Percentiles rank a stretch among this genome's conserved stretches.
Evolutionary conservation across 1,284 basidiomycete species (phyloP).

Genomic region (Papiliotrema flavescens): DNA sequence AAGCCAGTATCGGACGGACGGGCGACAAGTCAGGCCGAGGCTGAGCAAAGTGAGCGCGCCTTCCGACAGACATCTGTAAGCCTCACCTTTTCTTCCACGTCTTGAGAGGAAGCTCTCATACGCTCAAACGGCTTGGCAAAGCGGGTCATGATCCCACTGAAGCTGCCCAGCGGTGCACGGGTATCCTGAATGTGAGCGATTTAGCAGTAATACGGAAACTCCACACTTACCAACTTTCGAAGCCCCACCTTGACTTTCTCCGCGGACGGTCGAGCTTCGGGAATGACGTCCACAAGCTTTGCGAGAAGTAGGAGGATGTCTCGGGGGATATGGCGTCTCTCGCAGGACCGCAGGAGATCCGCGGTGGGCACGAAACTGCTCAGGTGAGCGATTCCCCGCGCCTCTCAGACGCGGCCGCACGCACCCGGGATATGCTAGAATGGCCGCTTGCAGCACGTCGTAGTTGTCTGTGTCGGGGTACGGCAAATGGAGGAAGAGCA

Average conservation of each 20-base stretch:
- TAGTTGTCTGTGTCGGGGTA: slow-evolving; percentile 64
- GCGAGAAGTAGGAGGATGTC: slow-evolving; percentile 69
- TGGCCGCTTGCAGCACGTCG: slow-evolving; percentile 65
- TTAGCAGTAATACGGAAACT: neutral
- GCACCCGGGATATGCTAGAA: slow-evolving; percentile 69
- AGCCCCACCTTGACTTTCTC: slow-evolving; percentile 57
- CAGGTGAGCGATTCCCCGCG: neutral
- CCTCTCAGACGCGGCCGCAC: slow-evolving; percentile 15
- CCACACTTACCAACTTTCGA: slow-evolving; percentile 17
- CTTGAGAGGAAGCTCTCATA: neutral
- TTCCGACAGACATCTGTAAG: neutral
- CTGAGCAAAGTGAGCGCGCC: neutral
- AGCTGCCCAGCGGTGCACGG: neutral
- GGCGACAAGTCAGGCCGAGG: neutral
- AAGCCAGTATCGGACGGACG: slow-evolving; percentile 1
- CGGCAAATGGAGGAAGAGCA: slow-evolving; percentile 80
- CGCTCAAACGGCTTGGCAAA: neutral
- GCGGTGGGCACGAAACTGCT: slow-evolving; percentile 60
- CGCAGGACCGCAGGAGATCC: slow-evolving; percentile 57
- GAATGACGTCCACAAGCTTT: slow-evolving; percentile 61
- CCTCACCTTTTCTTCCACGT: neutral
- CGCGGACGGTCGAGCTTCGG: slow-evolving; percentile 63
- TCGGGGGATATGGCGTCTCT: slow-evolving; percentile 64
- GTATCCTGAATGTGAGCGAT: neutral
- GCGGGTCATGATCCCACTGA: slow-evolving; percentile 2